A percentile compares a stretch with the other conserved stretches of the same genome.
Evolutionary conservation across 345 rosid genomes (phyloP).

Genomic region (Salix koriyanagi): DNA sequence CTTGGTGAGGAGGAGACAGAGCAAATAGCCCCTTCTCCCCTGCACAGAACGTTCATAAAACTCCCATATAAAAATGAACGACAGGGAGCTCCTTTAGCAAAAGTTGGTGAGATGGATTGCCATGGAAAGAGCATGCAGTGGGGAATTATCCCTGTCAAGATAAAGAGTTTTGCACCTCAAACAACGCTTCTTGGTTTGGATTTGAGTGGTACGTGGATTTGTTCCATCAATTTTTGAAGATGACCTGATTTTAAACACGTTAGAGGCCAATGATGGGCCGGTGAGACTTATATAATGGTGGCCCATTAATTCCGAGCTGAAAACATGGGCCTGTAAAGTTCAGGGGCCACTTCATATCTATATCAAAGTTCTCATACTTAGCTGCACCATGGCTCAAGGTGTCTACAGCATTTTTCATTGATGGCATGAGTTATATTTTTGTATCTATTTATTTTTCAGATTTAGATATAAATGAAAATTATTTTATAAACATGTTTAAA

Average conservation of each 20-base stretch:
- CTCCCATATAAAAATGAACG: not conserved
- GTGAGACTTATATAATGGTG: not conserved
- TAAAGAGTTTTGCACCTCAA: constrained; percentile 46
- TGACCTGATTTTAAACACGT: not conserved
- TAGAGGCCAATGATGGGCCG: not conserved
- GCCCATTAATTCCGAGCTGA: not conserved
- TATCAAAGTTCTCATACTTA: no score
- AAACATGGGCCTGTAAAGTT: not conserved
- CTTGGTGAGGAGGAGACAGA: constrained; percentile 61
- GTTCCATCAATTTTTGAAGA: not conserved
- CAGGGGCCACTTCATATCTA: no score
- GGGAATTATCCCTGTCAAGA: constrained; percentile 38
- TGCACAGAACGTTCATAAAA: constrained; percentile 13
- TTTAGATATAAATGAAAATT: no score
- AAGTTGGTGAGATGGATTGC: constrained; percentile 6
- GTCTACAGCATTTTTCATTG: no score
- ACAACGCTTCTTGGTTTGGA: constrained; percentile 40
- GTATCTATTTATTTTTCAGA: no score
- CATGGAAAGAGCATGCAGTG: constrained; percentile 58
- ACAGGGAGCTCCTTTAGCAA: not conserved
- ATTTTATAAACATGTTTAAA: no score
- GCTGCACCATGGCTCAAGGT: no score
- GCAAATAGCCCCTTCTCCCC: constrained; percentile 55
- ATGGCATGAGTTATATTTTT: no score
- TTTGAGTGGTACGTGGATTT: not conserved